phyloP scores from a whole-genome alignment of 768 basidiomycete genomes.

The Calocybe indica region DNA sequence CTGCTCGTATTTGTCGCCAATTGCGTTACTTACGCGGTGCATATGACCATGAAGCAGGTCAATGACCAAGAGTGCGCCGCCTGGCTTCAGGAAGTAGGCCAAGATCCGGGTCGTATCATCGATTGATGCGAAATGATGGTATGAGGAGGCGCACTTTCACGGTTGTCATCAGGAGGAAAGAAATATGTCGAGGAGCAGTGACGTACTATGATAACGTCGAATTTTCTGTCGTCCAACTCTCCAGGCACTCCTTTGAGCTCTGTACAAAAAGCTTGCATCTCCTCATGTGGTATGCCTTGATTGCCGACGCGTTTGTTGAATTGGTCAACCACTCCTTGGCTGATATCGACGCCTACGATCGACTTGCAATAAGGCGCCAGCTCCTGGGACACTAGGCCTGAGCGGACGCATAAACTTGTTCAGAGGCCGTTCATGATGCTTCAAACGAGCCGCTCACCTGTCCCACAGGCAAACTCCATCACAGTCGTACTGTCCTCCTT shows the following conservation, averaged over 20 bases:
- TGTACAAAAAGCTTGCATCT: slow-evolving; percentile 58
- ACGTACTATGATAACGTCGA: slow-evolving; percentile 69
- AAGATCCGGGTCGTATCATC: slow-evolving; percentile 46
- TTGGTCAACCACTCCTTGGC: slow-evolving; percentile 59
- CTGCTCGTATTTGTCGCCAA: slow-evolving; percentile 25
- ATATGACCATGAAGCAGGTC: slow-evolving; percentile 29
- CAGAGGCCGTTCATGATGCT: not conserved
- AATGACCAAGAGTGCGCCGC: slow-evolving; percentile 52
- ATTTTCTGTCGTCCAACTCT: slow-evolving; percentile 46
- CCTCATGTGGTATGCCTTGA: slow-evolving; percentile 57
- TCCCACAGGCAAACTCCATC: slow-evolving; percentile 75
- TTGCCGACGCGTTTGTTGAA: slow-evolving; percentile 54
- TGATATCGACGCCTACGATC: slow-evolving; percentile 74
- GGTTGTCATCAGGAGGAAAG: not conserved
- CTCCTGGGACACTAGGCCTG: slow-evolving; percentile 60
- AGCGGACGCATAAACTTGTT: not conserved
- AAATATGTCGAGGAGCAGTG: not conserved
- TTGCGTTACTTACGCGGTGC: slow-evolving; percentile 2
- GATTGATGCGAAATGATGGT: slow-evolving; percentile 58
- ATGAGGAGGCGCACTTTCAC: slow-evolving; percentile 55
- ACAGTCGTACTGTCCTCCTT: slow-evolving; percentile 49
- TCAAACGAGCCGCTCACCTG: slow-evolving; percentile 33
- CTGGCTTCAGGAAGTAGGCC: slow-evolving; percentile 53
- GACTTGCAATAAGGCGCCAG: slow-evolving; percentile 55
- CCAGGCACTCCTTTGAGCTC: slow-evolving; percentile 41